Base-by-base conservation (phyloP, 352 stramenopile genomes). In the Globisporangium abappressorium region DNA sequence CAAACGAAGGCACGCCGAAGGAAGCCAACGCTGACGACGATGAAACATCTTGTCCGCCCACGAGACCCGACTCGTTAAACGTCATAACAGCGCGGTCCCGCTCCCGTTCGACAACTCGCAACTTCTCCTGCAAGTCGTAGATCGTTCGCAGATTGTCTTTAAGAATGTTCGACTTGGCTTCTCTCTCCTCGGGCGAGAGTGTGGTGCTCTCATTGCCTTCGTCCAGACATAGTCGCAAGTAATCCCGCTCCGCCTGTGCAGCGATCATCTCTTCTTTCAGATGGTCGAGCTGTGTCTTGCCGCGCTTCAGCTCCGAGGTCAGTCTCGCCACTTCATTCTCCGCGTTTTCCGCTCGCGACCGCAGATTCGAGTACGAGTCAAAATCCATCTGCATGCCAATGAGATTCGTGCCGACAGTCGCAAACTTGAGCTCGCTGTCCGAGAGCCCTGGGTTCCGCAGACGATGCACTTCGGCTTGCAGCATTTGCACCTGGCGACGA, bases 191-290 rank as follows among this genome's bases (percentile, higher is more conserved):
- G 2, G 66, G 62, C 1, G 62, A 54, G 7, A 59, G 22, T 24
- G 75, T 70, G 14, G 65, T 46, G 57, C 20, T 65, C 62, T 62
- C 74, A 0, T 59, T 66, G 5, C 54, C 71, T 64, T 93, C 85
- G 65, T 94, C 84, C 8, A 92, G 73, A 58, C 82, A 92, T 1
- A 95, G 58, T 0, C 83, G 79, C 24, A 93, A 64, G 41, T 93
- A 91, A 47, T 95, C 88, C 15, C 88, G 85, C 64, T 95, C 86
- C 36, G 85, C 82, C 73, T 95, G 88, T 2, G 88, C 86, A 33
- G 82, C 80, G n/a, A 95, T 91, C 84, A 93, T 91, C 62, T 95
- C 85, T 69, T 93, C 84, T 55, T 84, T 93, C 62, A 94, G 68
- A n/a, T 86, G 76, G 55, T 95, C 88, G 51, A 94, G 77, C 60